Percentiles rank a stretch among this genome's conserved stretches.
These are phyloP conservation scores for Cyberlindnera xylosilytica DNA, from an alignment of 805 yeast genomes.

Conservation along the genomic window DNA sequence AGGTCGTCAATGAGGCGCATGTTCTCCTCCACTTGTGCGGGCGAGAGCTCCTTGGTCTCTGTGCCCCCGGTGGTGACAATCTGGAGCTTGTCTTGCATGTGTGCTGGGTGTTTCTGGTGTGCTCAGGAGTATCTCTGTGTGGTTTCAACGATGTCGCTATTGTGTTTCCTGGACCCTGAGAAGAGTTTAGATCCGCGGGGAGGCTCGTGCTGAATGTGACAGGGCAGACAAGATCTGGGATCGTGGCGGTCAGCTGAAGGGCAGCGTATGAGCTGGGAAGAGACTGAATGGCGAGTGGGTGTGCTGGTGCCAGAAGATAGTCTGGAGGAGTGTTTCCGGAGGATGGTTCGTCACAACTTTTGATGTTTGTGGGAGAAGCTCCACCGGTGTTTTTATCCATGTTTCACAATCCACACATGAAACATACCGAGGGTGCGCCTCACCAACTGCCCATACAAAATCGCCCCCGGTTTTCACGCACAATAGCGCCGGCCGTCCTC, in stretches of 20 bases:
- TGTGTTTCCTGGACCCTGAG: not conserved
- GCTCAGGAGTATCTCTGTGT: too few relatives aligned
- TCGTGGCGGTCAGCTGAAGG: too few relatives aligned
- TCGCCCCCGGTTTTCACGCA: constrained; percentile 1
- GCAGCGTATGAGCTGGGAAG: too few relatives aligned
- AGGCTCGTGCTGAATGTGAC: not conserved
- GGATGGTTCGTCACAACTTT: too few relatives aligned
- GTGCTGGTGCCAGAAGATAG: too few relatives aligned
- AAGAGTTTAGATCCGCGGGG: not conserved
- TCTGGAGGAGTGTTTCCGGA: too few relatives aligned
- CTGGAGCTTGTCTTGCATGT: constrained; percentile 4
- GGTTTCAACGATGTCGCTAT: not conserved
- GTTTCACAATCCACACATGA: constrained; percentile 17
- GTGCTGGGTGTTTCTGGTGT: not conserved
- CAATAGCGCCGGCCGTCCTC: too few relatives aligned
- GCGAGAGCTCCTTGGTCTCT: constrained; percentile 11
- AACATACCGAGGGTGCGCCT: constrained; percentile 16
- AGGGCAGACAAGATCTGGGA: not conserved
- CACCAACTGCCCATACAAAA: not conserved
- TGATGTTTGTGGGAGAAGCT: not conserved
- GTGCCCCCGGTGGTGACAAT: constrained; percentile 3
- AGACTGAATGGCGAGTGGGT: too few relatives aligned
- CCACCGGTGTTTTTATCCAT: constrained; percentile 8
- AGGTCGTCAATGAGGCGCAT: constrained; percentile 68
- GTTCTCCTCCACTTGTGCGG: constrained; percentile 44